Conservation (phyloP, 495 filamentous ascomycete species). For the Hypoxylon perforatum region DNA sequence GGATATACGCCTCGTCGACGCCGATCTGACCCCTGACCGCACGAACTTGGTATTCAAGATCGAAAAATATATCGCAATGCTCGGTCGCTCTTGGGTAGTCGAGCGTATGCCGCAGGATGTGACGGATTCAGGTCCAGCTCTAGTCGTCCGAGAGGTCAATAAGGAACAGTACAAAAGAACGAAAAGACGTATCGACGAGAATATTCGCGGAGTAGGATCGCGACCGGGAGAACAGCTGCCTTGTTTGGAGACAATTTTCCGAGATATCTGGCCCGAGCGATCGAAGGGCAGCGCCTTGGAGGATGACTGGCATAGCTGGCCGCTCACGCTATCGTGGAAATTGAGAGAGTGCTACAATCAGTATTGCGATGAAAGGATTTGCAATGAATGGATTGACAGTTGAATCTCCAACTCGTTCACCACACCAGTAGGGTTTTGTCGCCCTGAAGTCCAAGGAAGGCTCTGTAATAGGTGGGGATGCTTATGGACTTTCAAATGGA, state of each 20-base stretch:
- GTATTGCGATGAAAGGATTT: too few relatives aligned
- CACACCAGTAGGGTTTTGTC: too few relatives aligned
- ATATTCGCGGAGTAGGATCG: too few relatives aligned
- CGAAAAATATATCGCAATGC: background rate
- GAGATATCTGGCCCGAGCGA: conserved; percentile 1
- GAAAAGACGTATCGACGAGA: too few relatives aligned
- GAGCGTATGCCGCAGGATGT: background rate
- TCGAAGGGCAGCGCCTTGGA: conserved; percentile 6
- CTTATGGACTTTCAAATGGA: too few relatives aligned
- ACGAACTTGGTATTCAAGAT: background rate
- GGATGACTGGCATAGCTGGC: conserved; percentile 3
- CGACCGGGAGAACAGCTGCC: too few relatives aligned
- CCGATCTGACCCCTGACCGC: background rate
- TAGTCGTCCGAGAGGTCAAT: background rate
- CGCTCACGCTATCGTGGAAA: background rate
- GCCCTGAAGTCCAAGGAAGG: too few relatives aligned
- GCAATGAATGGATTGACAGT: too few relatives aligned
- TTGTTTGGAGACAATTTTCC: conserved; percentile 1
- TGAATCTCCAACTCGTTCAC: too few relatives aligned
- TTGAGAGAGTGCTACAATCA: too few relatives aligned
- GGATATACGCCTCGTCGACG: background rate
- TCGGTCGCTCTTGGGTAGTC: conserved; percentile 10
- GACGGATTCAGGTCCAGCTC: background rate
- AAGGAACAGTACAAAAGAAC: background rate
- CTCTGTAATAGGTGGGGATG: too few relatives aligned